Evolutionary conservation across 257 asterid genomes (phyloP).

Genomic region (Penstemon barbatus): DNA sequence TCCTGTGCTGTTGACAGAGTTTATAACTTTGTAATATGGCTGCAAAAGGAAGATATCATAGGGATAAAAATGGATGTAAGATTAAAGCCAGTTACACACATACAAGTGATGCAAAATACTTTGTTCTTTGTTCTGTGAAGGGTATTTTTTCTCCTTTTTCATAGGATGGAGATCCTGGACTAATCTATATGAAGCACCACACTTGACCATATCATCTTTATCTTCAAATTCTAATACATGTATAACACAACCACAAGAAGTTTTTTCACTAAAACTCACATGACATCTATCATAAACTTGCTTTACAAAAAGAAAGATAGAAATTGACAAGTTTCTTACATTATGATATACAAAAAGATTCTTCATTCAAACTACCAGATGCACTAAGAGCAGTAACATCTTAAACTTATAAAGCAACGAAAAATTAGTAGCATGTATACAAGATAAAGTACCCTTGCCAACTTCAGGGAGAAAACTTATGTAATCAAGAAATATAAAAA

Average conservation of each 20-base stretch:
- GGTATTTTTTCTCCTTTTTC: neutral
- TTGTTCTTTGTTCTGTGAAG: neutral
- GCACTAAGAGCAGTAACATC: neutral
- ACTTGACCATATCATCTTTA: conserved; percentile 9
- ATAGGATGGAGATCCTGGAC: neutral
- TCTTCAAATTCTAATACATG: neutral
- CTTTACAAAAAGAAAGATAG: neutral
- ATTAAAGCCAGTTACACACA: neutral
- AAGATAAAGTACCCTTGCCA: neutral
- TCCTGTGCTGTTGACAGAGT: conserved; percentile 58
- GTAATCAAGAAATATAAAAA: conserved; percentile 5
- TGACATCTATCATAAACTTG: neutral
- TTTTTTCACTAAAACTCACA: neutral
- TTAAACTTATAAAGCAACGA: neutral
- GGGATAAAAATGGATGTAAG: neutral
- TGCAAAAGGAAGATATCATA: conserved; percentile 34
- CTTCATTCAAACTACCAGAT: conserved; percentile 11
- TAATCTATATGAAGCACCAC: neutral
- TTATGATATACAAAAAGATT: neutral
- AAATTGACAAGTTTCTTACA: neutral
- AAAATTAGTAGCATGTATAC: neutral
- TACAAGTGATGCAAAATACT: neutral
- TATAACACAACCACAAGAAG: conserved; percentile 3
- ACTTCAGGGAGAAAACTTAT: neutral
- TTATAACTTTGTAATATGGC: conserved; percentile 93